Evolutionary conservation across 345 rosid species (phyloP), one percentile per base, ranked within the genome.

Genomic region (Populus alba): DNA sequence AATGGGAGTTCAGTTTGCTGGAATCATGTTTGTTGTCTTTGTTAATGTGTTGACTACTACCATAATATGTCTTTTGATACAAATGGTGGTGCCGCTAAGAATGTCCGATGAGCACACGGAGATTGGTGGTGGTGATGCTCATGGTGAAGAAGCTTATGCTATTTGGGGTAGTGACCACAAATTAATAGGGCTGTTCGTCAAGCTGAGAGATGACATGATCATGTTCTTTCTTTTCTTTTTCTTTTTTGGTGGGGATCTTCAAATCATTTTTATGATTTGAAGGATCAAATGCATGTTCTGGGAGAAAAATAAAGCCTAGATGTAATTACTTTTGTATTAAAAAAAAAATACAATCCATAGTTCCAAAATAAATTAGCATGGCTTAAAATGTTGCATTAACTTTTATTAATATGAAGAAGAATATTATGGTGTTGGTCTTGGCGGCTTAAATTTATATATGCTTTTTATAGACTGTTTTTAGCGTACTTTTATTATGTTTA

Each of bases 31-130:
- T 71, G 53, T 87, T 1, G 74, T 85, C 38, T 13, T n/a, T 5
- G 72, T 85, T 10, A 87, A 87, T 43, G 62, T 87, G 7, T 29
- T 82, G 20, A 57, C 25, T n/a, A 85, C 90, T 2, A 85, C 83
- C 72, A 11, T 85, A 23, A 83, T 83, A 13, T 87, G 88, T 66
- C 67, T 80, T 20, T 22, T 65, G 31, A 80, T 87, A 9, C 72
- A 45, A 73, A 27, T 68, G 18, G 23, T 87, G 22, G 76, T 81
- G 65, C 90, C 88, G 13, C 81, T 83, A 61, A 81, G 90, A 74
- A 82, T 87, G 86, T 79, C 87, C 2, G 83, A 83, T 70, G 88
- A 81, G 72, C 87, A 85, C 12, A 80, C 85, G 88, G 85, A 87
- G 86, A 72, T 85, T 33, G 90, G 88, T 0, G 88, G 85, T 72